Conservation (phyloP, 2,329 filamentous ascomycete species). For the Karstenula rhodostoma region DNA sequence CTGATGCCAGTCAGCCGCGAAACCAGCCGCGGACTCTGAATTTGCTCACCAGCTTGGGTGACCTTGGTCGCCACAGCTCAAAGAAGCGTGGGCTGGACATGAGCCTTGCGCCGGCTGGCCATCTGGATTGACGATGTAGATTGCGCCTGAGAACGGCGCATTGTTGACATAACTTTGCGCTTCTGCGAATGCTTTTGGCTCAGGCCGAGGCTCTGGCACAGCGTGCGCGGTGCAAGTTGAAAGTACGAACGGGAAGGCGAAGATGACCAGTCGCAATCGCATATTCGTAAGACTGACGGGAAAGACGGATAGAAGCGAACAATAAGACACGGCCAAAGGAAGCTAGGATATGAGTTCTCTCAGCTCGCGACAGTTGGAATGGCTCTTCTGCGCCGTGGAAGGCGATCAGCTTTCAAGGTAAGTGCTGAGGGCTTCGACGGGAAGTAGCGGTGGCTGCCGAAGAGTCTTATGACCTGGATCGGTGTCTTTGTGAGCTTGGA, state of each 20-base stretch:
- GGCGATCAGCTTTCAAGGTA: slow-evolving; percentile 2
- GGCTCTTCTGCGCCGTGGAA: slow-evolving; percentile 8
- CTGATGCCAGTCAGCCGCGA: slow-evolving; percentile 25
- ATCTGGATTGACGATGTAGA: slow-evolving; percentile 48
- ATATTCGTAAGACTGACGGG: slow-evolving; percentile 20
- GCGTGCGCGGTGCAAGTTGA: slow-evolving; percentile 26
- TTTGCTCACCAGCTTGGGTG: slow-evolving; percentile 53
- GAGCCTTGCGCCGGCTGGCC: slow-evolving; percentile 44
- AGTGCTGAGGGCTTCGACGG: slow-evolving; percentile 7
- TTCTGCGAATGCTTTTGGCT: slow-evolving; percentile 30
- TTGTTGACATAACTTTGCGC: slow-evolving; percentile 45
- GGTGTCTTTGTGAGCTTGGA: slow-evolving; percentile 30
- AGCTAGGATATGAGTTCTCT: background rate
- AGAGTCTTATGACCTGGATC: slow-evolving; percentile 37
- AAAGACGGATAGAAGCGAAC: background rate
- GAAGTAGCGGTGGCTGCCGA: slow-evolving; percentile 19
- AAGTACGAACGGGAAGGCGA: slow-evolving; percentile 22
- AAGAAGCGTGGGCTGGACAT: slow-evolving; percentile 46
- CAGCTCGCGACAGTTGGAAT: slow-evolving; percentile 12
- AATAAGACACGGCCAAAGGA: background rate
- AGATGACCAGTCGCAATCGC: slow-evolving; percentile 25
- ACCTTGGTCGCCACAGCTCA: slow-evolving; percentile 53
- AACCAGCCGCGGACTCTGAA: background rate
- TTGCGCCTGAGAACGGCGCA: slow-evolving; percentile 50
- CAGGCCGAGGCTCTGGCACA: slow-evolving; percentile 35